These are phyloP conservation scores for Globisporangium nunn DNA, from an alignment of 352 stramenopile species.

Conservation along the genomic window DNA sequence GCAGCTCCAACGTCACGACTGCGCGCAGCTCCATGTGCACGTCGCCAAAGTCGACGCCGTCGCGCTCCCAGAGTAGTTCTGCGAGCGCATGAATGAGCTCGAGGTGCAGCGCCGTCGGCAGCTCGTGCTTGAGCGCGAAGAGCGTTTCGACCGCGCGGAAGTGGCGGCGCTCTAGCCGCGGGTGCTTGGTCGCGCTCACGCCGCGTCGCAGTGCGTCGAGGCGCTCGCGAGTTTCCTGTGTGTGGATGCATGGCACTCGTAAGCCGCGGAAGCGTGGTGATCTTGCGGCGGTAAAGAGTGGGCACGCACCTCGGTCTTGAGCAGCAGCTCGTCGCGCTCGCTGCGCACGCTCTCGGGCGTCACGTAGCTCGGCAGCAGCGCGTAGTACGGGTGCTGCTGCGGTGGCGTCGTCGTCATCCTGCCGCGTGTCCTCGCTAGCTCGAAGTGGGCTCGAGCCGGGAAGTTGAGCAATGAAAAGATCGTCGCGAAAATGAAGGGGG, in stretches of 20 bases:
- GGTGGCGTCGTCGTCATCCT: slow-evolving; percentile 1
- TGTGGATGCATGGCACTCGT: neutral
- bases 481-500: no score
- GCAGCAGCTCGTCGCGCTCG: slow-evolving; percentile 39
- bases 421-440: neutral
- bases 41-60: slow-evolving; percentile 34
- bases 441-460: no score
- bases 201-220: slow-evolving; percentile 22
- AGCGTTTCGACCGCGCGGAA: slow-evolving; percentile 53
- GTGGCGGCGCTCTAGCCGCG: slow-evolving; percentile 19
- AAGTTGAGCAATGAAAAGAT: no score
- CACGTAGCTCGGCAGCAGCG: slow-evolving; percentile 51
- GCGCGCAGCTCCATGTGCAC: slow-evolving; percentile 48
- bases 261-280: no score
- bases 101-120: slow-evolving; percentile 31
- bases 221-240: slow-evolving; percentile 30
- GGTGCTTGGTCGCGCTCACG: neutral
- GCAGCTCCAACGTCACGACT: slow-evolving; percentile 26
- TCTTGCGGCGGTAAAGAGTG: neutral
- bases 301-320: slow-evolving; percentile 25
- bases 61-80: slow-evolving; percentile 34
- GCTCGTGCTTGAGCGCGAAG: slow-evolving; percentile 57
- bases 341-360: slow-evolving; percentile 23
- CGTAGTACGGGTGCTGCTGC: slow-evolving; percentile 46
- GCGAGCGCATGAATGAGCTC: slow-evolving; percentile 42